Evolutionary conservation across 441 rosid species (phyloP).

Genomic region (Theobroma grandiflorum): DNA sequence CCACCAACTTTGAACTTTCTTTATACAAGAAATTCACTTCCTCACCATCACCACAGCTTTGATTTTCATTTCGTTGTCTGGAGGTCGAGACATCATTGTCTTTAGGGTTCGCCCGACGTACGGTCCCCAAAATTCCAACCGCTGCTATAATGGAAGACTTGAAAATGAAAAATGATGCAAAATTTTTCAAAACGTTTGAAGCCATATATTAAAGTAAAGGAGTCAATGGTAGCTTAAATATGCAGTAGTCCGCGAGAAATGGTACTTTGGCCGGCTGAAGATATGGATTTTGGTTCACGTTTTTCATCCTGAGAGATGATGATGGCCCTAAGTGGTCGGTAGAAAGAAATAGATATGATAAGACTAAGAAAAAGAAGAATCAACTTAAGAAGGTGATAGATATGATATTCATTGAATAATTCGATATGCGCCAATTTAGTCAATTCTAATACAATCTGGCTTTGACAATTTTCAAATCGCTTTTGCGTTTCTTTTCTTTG

Average conservation of each 20-base stretch:
- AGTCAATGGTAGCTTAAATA: neutral
- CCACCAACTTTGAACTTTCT: conserved; percentile 1
- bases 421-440: neutral
- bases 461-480: neutral
- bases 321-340: conserved; percentile 7
- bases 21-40: neutral
- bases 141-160: neutral
- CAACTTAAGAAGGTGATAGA: neutral
- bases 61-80: neutral
- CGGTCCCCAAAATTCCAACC: neutral
- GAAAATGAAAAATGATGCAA: neutral
- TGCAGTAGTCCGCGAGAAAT: no score
- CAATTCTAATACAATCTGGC: neutral
- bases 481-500: neutral
- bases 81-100: neutral
- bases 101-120: conserved; percentile 5
- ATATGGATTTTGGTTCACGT: neutral
- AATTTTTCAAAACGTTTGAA: neutral
- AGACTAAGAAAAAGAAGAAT: conserved; percentile 1
- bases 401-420: neutral
- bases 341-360: conserved; percentile 1
- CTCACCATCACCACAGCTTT: no score
- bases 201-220: neutral
- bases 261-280: neutral
- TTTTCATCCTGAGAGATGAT: conserved; percentile 3